Evolutionary conservation across 129 eudicot genomes (phyloP).

Genomic region (Ambrosia trifida): DNA sequence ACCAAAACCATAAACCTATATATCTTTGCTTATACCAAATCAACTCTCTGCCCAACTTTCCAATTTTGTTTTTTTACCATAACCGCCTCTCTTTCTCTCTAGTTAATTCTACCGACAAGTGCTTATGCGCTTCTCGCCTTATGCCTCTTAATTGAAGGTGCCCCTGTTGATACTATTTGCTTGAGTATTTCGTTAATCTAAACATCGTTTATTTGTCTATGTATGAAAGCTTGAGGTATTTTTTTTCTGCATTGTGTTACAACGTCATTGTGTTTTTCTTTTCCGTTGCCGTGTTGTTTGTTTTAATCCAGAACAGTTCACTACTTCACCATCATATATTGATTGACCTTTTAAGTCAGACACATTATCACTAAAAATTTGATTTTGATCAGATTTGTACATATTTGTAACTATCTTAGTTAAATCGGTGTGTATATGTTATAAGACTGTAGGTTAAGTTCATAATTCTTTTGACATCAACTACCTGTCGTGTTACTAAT

Average conservation of each 20-base stretch:
- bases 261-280: slow-evolving; percentile 1
- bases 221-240: neutral
- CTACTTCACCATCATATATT: neutral
- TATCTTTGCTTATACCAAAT: slow-evolving; percentile 18
- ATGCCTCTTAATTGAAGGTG: neutral
- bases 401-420: neutral
- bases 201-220: slow-evolving; percentile 9
- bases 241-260: neutral
- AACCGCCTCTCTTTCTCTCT: neutral
- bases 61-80: neutral
- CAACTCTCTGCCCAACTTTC: neutral
- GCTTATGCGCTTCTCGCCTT: neutral
- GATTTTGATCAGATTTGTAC: slow-evolving; percentile 5
- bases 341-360: slow-evolving; percentile 4
- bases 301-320: neutral
- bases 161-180: neutral
- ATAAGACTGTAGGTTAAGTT: neutral
- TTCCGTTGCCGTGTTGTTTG: slow-evolving; percentile 4
- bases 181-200: slow-evolving; percentile 9
- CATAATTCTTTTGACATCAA: neutral
- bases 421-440: neutral
- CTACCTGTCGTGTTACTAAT: neutral
- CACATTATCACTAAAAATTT: neutral
- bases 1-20: slow-evolving; percentile 18
- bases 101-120: neutral